These are phyloP conservation scores for Talaromyces amestolkiae DNA, from an alignment of 2,329 filamentous ascomycete species.

Conservation along the genomic window DNA sequence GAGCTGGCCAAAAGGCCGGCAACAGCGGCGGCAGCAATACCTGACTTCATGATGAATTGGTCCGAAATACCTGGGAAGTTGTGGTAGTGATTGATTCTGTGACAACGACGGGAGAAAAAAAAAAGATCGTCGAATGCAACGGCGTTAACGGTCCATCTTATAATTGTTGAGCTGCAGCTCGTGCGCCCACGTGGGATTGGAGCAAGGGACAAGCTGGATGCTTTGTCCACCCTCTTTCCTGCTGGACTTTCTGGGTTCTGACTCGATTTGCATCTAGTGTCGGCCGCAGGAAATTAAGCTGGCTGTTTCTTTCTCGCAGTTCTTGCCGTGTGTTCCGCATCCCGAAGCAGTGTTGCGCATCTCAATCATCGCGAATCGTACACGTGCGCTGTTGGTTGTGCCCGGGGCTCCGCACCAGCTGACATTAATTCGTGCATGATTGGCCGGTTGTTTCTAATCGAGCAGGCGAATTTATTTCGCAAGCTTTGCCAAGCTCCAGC, in stretches of 20 bases:
- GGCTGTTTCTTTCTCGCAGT: not conserved
- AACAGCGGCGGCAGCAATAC: constrained; percentile 14
- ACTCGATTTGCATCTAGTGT: not conserved
- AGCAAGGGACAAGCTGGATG: not conserved
- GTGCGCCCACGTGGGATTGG: constrained; percentile 6
- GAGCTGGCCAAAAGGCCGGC: constrained; percentile 19
- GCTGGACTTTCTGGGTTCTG: not conserved
- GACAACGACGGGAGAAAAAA: not conserved
- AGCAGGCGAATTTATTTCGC: not conserved
- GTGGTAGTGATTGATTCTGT: not conserved
- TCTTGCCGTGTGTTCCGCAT: not conserved
- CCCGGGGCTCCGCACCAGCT: not conserved
- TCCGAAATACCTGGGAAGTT: constrained; percentile 52
- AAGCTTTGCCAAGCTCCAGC: constrained; percentile 1
- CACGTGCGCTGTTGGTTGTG: constrained; percentile 2
- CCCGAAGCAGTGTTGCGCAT: not conserved
- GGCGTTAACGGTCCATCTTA: not conserved
- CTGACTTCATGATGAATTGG: constrained; percentile 18
- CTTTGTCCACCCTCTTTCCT: not conserved
- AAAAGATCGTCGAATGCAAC: not conserved
- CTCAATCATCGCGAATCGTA: not conserved
- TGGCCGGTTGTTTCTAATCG: not conserved
- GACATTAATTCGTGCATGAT: not conserved
- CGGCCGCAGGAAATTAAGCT: not conserved
- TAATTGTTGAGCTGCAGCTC: not conserved